Evolutionary conservation across 2,329 filamentous ascomycete genomes (phyloP).

Genomic region (Penicillium sp.): DNA sequence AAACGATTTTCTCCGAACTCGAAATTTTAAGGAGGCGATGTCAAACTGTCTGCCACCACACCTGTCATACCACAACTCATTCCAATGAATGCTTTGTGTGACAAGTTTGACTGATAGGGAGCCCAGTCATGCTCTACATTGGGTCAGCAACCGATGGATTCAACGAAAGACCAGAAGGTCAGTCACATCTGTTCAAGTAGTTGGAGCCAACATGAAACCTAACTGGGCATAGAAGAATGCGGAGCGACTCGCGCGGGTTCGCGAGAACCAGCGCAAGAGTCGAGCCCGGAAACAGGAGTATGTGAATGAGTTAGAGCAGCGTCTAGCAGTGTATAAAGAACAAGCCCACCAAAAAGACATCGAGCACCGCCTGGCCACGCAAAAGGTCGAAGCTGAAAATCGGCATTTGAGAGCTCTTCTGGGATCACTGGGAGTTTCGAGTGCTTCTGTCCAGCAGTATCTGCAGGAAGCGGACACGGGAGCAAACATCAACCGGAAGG

Average conservation of each 20-base stretch:
- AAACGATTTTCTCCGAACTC: neutral
- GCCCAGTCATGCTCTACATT: neutral
- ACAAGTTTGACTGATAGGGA: neutral
- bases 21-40: neutral
- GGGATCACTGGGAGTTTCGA: conserved; percentile 22
- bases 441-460: conserved; percentile 26
- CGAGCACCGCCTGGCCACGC: conserved; percentile 30
- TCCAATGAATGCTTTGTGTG: neutral
- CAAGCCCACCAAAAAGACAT: conserved; percentile 31
- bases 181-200: neutral
- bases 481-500: conserved; percentile 22
- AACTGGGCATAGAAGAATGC: conserved; percentile 18
- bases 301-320: conserved; percentile 35
- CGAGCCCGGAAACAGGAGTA: conserved; percentile 36
- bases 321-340: conserved; percentile 26
- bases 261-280: conserved; percentile 40
- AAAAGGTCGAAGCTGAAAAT: conserved; percentile 36
- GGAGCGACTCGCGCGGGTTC: conserved; percentile 39
- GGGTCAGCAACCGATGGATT: neutral
- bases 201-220: neutral
- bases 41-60: neutral
- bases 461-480: conserved; percentile 19
- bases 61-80: neutral
- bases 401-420: conserved; percentile 27
- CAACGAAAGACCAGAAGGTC: conserved; percentile 12